Base-by-base conservation (phyloP, 345 rosid species). In the Arabidopsis suecica region DNA sequence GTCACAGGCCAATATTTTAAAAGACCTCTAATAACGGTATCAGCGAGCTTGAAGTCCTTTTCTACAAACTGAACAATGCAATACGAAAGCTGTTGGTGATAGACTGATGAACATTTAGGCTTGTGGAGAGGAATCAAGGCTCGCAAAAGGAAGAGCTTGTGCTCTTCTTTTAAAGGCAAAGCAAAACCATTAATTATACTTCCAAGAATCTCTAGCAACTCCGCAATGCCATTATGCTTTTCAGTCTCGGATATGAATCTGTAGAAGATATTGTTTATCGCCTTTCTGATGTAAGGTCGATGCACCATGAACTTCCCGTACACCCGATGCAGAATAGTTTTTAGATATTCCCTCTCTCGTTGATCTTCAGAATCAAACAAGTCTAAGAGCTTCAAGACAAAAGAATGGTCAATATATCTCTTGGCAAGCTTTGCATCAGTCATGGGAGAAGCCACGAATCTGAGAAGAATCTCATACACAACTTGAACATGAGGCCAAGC, bases 301-400 rank as follows among this genome's bases (percentile, higher is more conserved):
- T 91, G 97, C 81, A 88, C 97, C 97, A 91, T 91, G 74, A 91
- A 91, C 80, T 91, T 91, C 66, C 95, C 97, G 37, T 91, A 91
- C 23, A 88, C 84, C 1, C 97, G 93, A 40, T 91, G 97, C 16
- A 91, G 79, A 57, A 89, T 86, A 0, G 91, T 91, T 78, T 89
- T 91, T 57, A 91, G 69, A 76, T 86, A 89, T 33, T 91, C 97
- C 65, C 97, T 86, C 80, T 91, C 97, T 65, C 97, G 75, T 11
- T 87, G 92, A 76, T 91, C 97, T 69, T 91, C 92, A 0, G 94
- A 91, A 70, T 89, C 97, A 66, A 91, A 88, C 75, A 91, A 89
- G 69, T 91, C 97, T 25, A 91, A 78, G 72, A 91, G 72, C 82
- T 81, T 89, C 62, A 89, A 83, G 68, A 91, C 88, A 56, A 91